A percentile compares a stretch with the other conserved stretches of the same genome.
phyloP scores from a whole-genome alignment of 148 eudicot genomes.

The Heliosperma pusillum region DNA sequence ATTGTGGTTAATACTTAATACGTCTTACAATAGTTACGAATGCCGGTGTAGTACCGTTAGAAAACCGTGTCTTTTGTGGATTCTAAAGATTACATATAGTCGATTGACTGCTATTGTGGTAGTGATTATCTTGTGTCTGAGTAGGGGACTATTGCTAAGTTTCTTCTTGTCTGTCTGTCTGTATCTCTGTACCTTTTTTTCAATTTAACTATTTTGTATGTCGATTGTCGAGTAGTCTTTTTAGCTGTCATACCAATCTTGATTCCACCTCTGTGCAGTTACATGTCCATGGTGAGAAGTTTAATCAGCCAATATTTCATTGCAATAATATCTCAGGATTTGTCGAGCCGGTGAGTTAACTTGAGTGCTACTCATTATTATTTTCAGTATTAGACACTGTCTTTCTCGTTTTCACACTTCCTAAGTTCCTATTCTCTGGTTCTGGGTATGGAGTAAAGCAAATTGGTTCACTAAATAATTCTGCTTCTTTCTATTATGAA shows the following conservation, averaged over 20 bases:
- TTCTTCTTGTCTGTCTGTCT: not conserved
- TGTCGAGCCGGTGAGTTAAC: constrained; percentile 81
- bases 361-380: not conserved
- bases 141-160: not conserved
- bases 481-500: not conserved
- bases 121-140: not conserved
- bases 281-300: constrained; percentile 68
- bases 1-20: not conserved
- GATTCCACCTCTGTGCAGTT: constrained; percentile 44
- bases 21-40: not conserved
- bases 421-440: not conserved
- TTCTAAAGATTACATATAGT: not conserved
- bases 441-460: not conserved
- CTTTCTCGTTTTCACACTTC: not conserved
- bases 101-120: not conserved
- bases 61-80: not conserved
- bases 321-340: constrained; percentile 87
- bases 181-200: not conserved
- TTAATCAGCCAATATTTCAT: constrained; percentile 84
- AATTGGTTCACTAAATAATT: not conserved
- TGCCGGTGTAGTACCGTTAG: not conserved
- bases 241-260: not conserved
- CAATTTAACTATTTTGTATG: not conserved
- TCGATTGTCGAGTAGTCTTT: not conserved
- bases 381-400: not conserved